Conservation (phyloP, 352 stramenopile genomes). For the Phytopythium kandeliae region DNA sequence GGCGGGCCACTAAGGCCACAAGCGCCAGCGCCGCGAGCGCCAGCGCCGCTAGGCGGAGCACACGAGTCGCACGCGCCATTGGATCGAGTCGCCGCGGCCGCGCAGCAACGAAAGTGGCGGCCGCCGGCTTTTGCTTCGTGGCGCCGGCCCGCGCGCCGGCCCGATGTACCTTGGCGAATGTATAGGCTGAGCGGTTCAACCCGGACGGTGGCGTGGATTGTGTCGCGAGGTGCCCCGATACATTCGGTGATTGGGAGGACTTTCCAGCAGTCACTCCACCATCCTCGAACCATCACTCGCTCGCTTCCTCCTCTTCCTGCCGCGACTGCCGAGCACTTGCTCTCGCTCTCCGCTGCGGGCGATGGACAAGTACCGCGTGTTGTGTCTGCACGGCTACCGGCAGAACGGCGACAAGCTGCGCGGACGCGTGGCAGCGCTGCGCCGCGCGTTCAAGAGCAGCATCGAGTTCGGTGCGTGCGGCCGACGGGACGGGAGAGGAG, state of each 20-base stretch:
- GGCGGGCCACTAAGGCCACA: constrained; percentile 16
- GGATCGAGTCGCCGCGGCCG: background rate
- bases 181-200: constrained; percentile 1
- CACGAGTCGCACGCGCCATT: background rate
- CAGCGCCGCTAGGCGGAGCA: constrained; percentile 12
- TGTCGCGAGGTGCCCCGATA: no score
- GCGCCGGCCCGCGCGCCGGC: background rate
- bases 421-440: constrained; percentile 64
- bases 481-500: no score
- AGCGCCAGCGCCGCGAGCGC: constrained; percentile 23
- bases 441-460: constrained; percentile 66
- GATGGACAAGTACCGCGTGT: constrained; percentile 55
- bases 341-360: background rate
- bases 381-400: constrained; percentile 84
- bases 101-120: background rate
- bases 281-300: no score
- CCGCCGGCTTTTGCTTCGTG: constrained; percentile 1
- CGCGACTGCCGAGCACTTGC: no score
- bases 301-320: no score
- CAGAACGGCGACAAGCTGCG: constrained; percentile 72
- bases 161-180: background rate
- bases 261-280: no score
- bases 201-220: background rate
- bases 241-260: no score
- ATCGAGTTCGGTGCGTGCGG: constrained; percentile 73